Evolutionary conservation across 1,284 basidiomycete genomes (phyloP).

Genomic region (Mycosarcoma mackinlayi): DNA sequence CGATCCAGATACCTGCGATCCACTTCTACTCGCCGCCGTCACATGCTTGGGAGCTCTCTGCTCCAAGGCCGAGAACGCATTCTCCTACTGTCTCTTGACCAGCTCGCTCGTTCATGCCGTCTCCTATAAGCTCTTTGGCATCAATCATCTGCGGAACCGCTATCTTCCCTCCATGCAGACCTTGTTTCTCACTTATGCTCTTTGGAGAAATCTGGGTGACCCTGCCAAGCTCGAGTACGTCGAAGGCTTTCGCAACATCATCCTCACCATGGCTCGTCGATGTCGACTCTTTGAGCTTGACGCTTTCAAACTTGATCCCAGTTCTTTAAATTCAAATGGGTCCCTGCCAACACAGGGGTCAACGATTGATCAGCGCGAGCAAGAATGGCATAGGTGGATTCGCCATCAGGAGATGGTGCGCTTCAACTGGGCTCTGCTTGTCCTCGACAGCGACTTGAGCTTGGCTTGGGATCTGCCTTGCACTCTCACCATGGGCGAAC

Average conservation of each 20-base stretch:
- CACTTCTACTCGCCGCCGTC: constrained; percentile 12
- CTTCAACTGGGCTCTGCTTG: background rate
- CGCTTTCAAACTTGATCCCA: background rate
- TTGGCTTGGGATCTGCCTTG: constrained; percentile 8
- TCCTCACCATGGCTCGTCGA: constrained; percentile 8
- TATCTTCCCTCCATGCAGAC: constrained; percentile 8
- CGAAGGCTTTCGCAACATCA: constrained; percentile 7
- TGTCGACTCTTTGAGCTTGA: constrained; percentile 6
- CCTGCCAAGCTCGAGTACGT: constrained; percentile 12
- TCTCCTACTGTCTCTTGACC: constrained; percentile 1
- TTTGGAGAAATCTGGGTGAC: constrained; percentile 7
- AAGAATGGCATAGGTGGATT: constrained; percentile 6
- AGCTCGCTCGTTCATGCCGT: constrained; percentile 8
- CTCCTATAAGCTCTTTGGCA: constrained; percentile 7
- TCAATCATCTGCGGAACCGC: constrained; percentile 6
- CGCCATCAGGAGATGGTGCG: constrained; percentile 6
- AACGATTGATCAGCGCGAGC: background rate
- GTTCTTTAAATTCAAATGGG: background rate
- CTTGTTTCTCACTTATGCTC: constrained; percentile 5
- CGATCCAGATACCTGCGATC: constrained; percentile 11
- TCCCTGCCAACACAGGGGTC: too few species aligned
- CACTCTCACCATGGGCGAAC: background rate
- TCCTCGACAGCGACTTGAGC: constrained; percentile 7
- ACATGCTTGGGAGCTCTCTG: constrained; percentile 3
- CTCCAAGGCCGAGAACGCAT: constrained; percentile 6